phyloP scores from a whole-genome alignment of 1,284 basidiomycete genomes.

The Apiotrichum gamsii region DNA sequence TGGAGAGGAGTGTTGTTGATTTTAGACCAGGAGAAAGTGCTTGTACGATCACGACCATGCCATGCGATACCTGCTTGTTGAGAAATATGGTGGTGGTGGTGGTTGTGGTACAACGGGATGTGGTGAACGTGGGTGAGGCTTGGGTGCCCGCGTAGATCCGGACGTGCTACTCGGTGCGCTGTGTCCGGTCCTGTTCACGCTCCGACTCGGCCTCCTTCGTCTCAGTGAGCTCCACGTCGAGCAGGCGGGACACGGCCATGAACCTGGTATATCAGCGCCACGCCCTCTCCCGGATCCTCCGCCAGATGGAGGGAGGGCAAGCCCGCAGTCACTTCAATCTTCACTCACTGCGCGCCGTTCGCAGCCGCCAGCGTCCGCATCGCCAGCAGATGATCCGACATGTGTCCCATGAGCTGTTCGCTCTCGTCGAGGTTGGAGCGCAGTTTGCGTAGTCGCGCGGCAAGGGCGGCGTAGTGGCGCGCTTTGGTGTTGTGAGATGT shows the following conservation, averaged over 20 bases:
- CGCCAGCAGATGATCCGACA: slow-evolving; percentile 35
- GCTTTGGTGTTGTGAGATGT: slow-evolving; percentile 28
- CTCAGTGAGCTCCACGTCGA: slow-evolving; percentile 38
- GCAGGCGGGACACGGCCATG: slow-evolving; percentile 44
- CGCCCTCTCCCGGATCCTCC: too few relatives aligned
- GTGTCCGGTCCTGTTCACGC: too few relatives aligned
- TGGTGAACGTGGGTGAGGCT: too few relatives aligned
- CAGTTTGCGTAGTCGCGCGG: slow-evolving; percentile 33
- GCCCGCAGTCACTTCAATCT: not conserved
- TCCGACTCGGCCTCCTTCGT: not conserved
- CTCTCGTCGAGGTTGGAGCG: slow-evolving; percentile 37
- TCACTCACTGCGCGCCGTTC: slow-evolving; percentile 41
- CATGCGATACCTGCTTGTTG: too few relatives aligned
- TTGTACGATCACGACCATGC: too few relatives aligned
- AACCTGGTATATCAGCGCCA: slow-evolving; percentile 26
- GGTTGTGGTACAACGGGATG: too few relatives aligned
- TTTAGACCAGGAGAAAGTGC: too few relatives aligned
- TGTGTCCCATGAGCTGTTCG: slow-evolving; percentile 32
- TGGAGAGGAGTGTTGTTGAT: too few relatives aligned
- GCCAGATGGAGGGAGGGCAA: too few relatives aligned
- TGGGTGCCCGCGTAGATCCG: too few relatives aligned
- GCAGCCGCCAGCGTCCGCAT: slow-evolving; percentile 39
- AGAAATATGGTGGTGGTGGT: too few relatives aligned
- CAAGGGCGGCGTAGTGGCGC: slow-evolving; percentile 43
- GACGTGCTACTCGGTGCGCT: too few relatives aligned